Base-by-base conservation (phyloP, 176 grass and related monocot genomes). In the Thalia dealbata region DNA sequence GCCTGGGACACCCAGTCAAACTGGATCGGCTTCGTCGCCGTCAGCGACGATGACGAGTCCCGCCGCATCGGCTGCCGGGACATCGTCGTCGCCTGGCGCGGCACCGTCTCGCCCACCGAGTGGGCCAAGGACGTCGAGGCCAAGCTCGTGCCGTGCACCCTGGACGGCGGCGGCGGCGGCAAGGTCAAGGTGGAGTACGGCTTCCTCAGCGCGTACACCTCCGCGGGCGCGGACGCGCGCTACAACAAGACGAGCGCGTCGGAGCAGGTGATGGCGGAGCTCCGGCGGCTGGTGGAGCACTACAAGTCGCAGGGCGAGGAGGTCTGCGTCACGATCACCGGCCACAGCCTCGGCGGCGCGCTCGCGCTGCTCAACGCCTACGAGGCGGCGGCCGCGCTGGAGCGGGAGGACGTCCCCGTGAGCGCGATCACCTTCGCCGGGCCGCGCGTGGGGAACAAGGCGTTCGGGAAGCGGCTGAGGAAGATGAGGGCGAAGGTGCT, bases 311-410 rank as follows among this genome's bases (percentile, higher is more conserved):
- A 61, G 35, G 79, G 77, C 3, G 32, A 55, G 69, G 38, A 78
- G 21, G 79, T 86, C 13, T 75, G 52, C 67, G 56, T 88, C 18
- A 86, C 81, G 0, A 14, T 81, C 56, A 78, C 89, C 18, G 86
- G 89, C 26, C 89, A 88, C 80, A 88, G 89, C 79, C 86, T 92
- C 30, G 83, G 89, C 58, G 89, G 86, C 52, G 86, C 86, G 15
- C 83, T 88, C 46, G 80, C 89, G 0, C 32, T 84, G 73, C 81
- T 92, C 27, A 56, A 87, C 26, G 83, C 86, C 23, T 75, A 78
- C 50, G 89, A 84, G 64, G 80, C 89, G 14, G 80, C 77, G 4
- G 74, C 77, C 27, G 71, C 46, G 26, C 24, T 43, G n/a, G 71
- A 7, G 29, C 24, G 25, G n/a, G 71, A 7, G 23, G 72, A 83